Conservation (phyloP, 2,329 filamentous ascomycete species). For the Dendryphion nanum region DNA sequence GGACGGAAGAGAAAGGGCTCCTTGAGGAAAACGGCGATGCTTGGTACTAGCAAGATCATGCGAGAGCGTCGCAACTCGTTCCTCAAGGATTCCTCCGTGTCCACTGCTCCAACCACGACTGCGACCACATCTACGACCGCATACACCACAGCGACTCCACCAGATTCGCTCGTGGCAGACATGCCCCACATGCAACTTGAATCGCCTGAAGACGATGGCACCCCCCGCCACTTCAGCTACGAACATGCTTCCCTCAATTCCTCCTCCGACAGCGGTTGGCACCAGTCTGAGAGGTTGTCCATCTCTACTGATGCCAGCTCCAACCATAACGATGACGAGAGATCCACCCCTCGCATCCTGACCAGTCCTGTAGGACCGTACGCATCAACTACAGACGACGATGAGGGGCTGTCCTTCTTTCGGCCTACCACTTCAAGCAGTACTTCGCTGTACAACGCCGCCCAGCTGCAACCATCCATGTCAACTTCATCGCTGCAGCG, state of each 20-base stretch:
- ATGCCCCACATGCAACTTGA: slow-evolving; percentile 8
- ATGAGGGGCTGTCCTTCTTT: slow-evolving; percentile 68
- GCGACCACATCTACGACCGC: slow-evolving; percentile 12
- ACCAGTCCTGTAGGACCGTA: slow-evolving; percentile 59
- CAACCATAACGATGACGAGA: slow-evolving; percentile 11
- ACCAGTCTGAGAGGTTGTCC: slow-evolving; percentile 14
- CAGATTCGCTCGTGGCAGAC: neutral
- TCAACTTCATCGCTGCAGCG: slow-evolving; percentile 24
- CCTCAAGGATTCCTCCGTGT: too few relatives aligned
- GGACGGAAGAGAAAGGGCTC: slow-evolving; percentile 74
- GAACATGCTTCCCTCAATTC: slow-evolving; percentile 34
- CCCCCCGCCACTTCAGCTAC: slow-evolving; percentile 38
- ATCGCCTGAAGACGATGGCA: slow-evolving; percentile 16
- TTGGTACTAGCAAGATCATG: slow-evolving; percentile 62
- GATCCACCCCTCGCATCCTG: slow-evolving; percentile 33
- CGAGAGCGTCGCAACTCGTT: slow-evolving; percentile 27
- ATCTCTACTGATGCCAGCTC: slow-evolving; percentile 10
- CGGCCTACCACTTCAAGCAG: slow-evolving; percentile 39
- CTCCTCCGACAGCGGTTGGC: slow-evolving; percentile 32
- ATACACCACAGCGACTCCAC: slow-evolving; percentile 1
- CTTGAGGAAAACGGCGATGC: slow-evolving; percentile 78
- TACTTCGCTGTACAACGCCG: slow-evolving; percentile 38
- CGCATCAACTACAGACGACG: slow-evolving; percentile 79
- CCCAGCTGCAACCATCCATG: slow-evolving; percentile 13
- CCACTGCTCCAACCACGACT: too few relatives aligned